Conservation (phyloP, 2,329 filamentous ascomycete genomes). For the Xylariaceae sp. region DNA sequence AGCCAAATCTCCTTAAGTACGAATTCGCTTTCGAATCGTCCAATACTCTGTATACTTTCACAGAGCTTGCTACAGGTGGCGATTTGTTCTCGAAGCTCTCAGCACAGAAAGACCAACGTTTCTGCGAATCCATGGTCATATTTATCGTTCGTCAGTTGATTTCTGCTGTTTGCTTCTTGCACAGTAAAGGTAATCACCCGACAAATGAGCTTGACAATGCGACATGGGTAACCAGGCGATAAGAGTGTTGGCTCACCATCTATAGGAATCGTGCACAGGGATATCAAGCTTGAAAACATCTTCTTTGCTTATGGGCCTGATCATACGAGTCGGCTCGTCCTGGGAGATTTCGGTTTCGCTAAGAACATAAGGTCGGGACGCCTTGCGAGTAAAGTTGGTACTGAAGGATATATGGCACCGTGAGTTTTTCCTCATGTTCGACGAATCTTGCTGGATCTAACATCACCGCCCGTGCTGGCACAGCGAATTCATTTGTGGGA, state of each 20-base stretch:
- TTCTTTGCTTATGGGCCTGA: conserved; percentile 43
- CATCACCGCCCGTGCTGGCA: not conserved
- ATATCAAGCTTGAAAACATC: conserved; percentile 48
- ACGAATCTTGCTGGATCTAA: not conserved
- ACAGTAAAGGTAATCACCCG: conserved; percentile 28
- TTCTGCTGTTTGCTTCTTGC: conserved; percentile 42
- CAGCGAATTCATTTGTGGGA: conserved; percentile 35
- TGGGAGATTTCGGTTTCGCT: conserved; percentile 50
- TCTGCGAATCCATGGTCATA: conserved; percentile 39
- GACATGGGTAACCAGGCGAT: too few relatives aligned
- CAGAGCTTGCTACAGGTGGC: conserved; percentile 51
- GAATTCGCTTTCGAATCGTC: conserved; percentile 46
- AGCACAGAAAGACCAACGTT: conserved; percentile 10
- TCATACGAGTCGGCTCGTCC: conserved; percentile 40
- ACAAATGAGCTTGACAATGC: too few relatives aligned
- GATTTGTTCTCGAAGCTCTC: conserved; percentile 47
- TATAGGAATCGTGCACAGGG: conserved; percentile 43
- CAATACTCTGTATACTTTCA: conserved; percentile 51
- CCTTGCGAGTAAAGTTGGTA: conserved; percentile 43
- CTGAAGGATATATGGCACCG: conserved; percentile 45
- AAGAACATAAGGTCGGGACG: conserved; percentile 37
- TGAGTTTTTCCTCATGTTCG: conserved; percentile 26
- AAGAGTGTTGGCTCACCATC: too few relatives aligned
- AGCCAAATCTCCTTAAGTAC: conserved; percentile 54
- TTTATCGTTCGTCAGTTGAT: conserved; percentile 45